Evolutionary conservation across 805 yeast genomes (phyloP), one percentile per base, ranked within the genome.

Genomic region (Candida maesae): DNA sequence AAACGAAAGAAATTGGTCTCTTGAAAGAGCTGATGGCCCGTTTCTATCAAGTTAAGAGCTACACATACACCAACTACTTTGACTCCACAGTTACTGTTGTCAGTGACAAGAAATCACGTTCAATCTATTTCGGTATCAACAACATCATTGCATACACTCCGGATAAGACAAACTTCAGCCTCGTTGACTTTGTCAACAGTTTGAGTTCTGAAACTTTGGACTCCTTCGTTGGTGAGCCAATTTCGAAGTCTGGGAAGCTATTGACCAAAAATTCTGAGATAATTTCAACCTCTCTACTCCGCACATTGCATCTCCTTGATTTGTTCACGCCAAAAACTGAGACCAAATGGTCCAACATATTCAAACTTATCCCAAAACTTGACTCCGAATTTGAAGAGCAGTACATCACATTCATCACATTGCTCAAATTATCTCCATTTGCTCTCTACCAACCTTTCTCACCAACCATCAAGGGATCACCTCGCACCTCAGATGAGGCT

Each of bases 21-120:
- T 63, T 90, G 17, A 78, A 95, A 13, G 80, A 78, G 50, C 74
- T 81, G 19, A 72, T 89, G 52, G 81, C 87, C 48, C 79, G 98
- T 58, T 91, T 86, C 63, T 88, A 79, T 59, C 97, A 90, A 58
- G 81, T 76, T 44, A 84, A 82, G 56, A 78, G 73, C 41, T 70
- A 86, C 28, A 65, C 70, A 33, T 74, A 74, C 19, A 59, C 65
- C 14, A 74, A 65, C 45, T 82, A 84, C 82, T 82, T 68, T 64
- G 71, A 78, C 47, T 58, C 63, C 32, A 39, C 52, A 9, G 57
- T 61, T 17, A 50, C 63, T 18, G 71, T 70, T 38, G 57, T 83
- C 21, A 71, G 70, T 15, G 79, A 75, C 50, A 71, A 82, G 51
- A 53, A 73, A 34, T 63, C 71, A 5, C 84, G 85, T 7, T 70